Conservation (phyloP, 768 basidiomycete species). For the Lactarius quietus region DNA sequence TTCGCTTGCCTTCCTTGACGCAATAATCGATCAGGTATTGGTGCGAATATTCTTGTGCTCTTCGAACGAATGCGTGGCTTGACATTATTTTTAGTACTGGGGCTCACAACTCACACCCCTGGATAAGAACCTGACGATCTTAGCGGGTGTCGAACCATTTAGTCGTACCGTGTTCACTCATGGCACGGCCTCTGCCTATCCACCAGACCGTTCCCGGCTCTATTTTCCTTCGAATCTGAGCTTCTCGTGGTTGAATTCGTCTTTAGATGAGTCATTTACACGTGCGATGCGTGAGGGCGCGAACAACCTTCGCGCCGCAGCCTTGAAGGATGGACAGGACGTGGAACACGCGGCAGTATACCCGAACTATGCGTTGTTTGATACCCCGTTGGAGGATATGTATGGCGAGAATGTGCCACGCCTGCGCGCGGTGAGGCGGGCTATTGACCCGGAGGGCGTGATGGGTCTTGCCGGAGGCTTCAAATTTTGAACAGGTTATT, state of each 20-base stretch:
- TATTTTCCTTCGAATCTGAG: background rate
- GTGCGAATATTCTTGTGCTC: background rate
- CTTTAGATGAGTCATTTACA: background rate
- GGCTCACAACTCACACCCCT: background rate
- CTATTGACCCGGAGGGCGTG: conserved; percentile 22
- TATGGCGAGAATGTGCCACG: conserved; percentile 21
- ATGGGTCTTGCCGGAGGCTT: conserved; percentile 27
- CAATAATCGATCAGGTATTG: too few species aligned
- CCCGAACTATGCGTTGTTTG: background rate
- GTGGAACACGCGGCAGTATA: background rate
- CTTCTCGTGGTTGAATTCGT: background rate
- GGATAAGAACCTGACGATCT: background rate
- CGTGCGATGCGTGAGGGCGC: background rate
- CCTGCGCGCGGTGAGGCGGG: conserved; percentile 6
- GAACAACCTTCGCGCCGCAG: background rate
- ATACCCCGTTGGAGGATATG: background rate
- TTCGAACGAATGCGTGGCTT: background rate
- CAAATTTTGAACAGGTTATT: conserved; percentile 10
- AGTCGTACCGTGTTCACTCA: background rate
- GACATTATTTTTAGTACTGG: background rate
- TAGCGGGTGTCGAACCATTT: background rate
- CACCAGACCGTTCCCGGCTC: background rate
- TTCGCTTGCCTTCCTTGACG: too few species aligned
- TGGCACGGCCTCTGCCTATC: background rate
- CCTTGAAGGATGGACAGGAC: background rate